Base-by-base conservation (phyloP, 129 eudicot species). In the Deinandra increscens region DNA sequence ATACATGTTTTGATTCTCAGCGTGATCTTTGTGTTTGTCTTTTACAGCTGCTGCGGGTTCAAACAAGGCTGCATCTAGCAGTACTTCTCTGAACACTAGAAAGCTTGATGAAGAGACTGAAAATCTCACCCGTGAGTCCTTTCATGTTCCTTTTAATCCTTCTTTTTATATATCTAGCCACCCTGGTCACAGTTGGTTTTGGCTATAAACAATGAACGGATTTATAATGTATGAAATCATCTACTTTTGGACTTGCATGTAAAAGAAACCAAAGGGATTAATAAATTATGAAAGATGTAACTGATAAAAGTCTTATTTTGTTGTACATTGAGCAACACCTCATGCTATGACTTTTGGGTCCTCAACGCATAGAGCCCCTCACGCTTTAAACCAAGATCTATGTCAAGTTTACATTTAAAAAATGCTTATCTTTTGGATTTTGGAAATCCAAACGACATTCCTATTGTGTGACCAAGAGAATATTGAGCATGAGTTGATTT, bases 41-140 rank as follows among this genome's bases (percentile, higher is more conserved):
- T 33, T 68, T 81, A 81, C 86, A 83, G 92, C 88, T 74, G 46
- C 81, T 60, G 81, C 91, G 10, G 97, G 97, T 61, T 66, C 95
- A 59, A 90, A 90, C 84, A 90, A 75, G 78, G 96, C 96, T 34
- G 96, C 96, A 73, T 86, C 96, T 50, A 89, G 96, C 56, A 69
- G 96, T 61, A 89, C 96, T 44, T 75, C 97, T 45, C 75, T 90
- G 73, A 90, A 90, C 80, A 90, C 97, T 66, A 80, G 97, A 81
- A 86, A 90, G 81, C 90, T 89, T 71, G 96, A 89, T 80, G 96
- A 89, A 48, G 96, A 89, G 51, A 89, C 96, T 36, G 97, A 90
- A 64, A 87, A 86, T 76, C 84, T 90, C 60, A 4, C 88, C 63
- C 97, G 97, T 90, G 60, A 82, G 97, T 89, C 15, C 68, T 71